Conservation (phyloP, 108 stramenopile genomes). For the Skeletonema marinoi region DNA sequence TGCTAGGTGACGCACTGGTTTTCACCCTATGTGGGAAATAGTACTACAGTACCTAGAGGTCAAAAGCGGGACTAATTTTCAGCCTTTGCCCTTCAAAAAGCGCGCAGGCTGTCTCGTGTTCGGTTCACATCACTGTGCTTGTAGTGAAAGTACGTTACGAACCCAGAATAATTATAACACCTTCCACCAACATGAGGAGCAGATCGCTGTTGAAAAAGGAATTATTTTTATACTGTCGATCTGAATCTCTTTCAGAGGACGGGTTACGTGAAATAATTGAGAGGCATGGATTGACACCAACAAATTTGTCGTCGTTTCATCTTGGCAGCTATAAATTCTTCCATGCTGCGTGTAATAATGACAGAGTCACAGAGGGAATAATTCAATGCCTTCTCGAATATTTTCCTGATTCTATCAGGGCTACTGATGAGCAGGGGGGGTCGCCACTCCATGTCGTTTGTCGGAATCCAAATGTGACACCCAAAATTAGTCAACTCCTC, state of each 20-base stretch:
- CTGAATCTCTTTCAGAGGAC: background rate
- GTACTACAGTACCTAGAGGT: too few species aligned
- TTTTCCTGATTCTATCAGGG: background rate
- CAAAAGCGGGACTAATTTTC: too few species aligned
- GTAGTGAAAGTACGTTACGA: too few species aligned
- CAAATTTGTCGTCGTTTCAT: background rate
- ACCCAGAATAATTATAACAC: too few species aligned
- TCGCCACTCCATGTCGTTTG: background rate
- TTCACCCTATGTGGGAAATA: too few species aligned
- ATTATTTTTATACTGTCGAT: background rate
- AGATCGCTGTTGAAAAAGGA: background rate
- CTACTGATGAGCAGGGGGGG: background rate
- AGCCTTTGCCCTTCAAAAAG: too few species aligned
- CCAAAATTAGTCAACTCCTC: slow-evolving; percentile 1
- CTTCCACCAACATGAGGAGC: background rate
- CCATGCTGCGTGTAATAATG: background rate
- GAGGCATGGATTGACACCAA: background rate
- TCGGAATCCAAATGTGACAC: background rate
- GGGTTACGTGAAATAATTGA: background rate
- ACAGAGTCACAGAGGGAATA: background rate
- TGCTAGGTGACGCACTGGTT: too few species aligned
- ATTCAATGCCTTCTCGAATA: slow-evolving; percentile 6
- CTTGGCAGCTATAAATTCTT: background rate
- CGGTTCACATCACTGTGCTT: too few species aligned
- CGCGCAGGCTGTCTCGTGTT: too few species aligned